These are phyloP conservation scores for Toxoplasma gondii DNA, from an alignment of 169 alveolate species.

Conservation along the genomic window DNA sequence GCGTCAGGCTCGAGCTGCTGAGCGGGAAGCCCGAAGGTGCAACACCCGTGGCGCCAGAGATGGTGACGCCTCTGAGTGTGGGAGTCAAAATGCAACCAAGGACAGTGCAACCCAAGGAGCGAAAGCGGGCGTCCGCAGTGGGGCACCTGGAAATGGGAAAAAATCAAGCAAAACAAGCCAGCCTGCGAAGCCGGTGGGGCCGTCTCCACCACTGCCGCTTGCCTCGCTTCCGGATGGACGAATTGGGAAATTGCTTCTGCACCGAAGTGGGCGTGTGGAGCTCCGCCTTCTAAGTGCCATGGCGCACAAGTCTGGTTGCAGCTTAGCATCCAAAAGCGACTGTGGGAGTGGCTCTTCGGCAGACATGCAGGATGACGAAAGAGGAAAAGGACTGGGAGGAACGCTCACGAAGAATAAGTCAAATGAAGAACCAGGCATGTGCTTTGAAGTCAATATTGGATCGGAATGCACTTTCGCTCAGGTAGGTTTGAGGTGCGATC, in stretches of 20 bases:
- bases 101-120: not conserved
- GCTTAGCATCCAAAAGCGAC: not conserved
- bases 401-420: not conserved
- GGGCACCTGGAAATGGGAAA: not conserved
- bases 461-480: constrained; percentile 64
- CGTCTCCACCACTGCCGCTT: constrained; percentile 47
- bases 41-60: not conserved
- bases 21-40: not conserved
- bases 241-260: constrained; percentile 57
- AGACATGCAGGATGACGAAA: not conserved
- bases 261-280: constrained; percentile 67
- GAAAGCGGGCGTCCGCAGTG: not conserved
- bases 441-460: constrained; percentile 62
- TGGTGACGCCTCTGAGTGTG: not conserved
- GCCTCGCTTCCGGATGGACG: constrained; percentile 59
- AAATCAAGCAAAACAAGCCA: not conserved
- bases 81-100: not conserved
- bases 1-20: constrained; percentile 7
- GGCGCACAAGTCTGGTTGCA: not conserved
- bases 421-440: constrained; percentile 22
- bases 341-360: not conserved
- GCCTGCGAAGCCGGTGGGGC: not conserved
- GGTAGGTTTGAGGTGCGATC: constrained; percentile 2
- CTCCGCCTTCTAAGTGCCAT: constrained; percentile 46
- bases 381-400: not conserved